A percentile compares a stretch with the other conserved stretches of the same genome.
Conservation (phyloP, 2,329 filamentous ascomycete genomes). For the Ceratocystis cacaofunesta region DNA sequence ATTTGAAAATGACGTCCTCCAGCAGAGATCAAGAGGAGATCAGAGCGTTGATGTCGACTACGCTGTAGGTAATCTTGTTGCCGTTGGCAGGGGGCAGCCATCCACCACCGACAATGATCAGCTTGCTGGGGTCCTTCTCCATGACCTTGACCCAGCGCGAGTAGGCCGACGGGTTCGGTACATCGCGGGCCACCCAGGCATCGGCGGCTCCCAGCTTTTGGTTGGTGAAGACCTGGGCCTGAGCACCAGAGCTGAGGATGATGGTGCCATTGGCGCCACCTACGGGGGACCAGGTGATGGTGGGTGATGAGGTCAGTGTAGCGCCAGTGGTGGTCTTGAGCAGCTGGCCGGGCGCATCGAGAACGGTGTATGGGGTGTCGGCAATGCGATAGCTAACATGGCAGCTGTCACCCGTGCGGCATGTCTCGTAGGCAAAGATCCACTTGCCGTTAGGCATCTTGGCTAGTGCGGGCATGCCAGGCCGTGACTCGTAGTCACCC, state of each 20-base stretch:
- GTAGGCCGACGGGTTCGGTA: slow-evolving; percentile 27
- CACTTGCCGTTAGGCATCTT: slow-evolving; percentile 44
- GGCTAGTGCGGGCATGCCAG: slow-evolving; percentile 52
- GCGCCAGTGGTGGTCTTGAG: slow-evolving; percentile 24
- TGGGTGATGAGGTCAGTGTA: slow-evolving; percentile 26
- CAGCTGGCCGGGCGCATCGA: slow-evolving; percentile 23
- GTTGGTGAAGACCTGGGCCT: slow-evolving; percentile 30
- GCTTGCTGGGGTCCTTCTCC: slow-evolving; percentile 23
- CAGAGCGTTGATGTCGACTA: slow-evolving; percentile 20
- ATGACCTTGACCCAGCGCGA: slow-evolving; percentile 27
- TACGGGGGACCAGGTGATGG: slow-evolving; percentile 30
- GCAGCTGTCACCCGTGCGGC: slow-evolving; percentile 31
- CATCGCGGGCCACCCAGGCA: slow-evolving; percentile 26
- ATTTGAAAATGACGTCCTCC: neutral
- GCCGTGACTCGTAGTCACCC: slow-evolving; percentile 40
- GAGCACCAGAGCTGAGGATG: slow-evolving; percentile 27
- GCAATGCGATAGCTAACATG: slow-evolving; percentile 33
- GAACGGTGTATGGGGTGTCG: slow-evolving; percentile 25
- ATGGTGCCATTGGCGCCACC: slow-evolving; percentile 34
- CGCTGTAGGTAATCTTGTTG: slow-evolving; percentile 29
- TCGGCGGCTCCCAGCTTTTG: slow-evolving; percentile 26
- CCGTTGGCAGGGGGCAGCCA: slow-evolving; percentile 33
- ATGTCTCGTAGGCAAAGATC: slow-evolving; percentile 51
- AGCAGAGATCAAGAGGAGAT: slow-evolving; percentile 7
- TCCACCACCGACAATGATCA: slow-evolving; percentile 32